Evolutionary conservation across 2,329 filamentous ascomycete genomes (phyloP), one percentile per base, ranked within the genome.

Genomic region (Colletotrichum agaves): DNA sequence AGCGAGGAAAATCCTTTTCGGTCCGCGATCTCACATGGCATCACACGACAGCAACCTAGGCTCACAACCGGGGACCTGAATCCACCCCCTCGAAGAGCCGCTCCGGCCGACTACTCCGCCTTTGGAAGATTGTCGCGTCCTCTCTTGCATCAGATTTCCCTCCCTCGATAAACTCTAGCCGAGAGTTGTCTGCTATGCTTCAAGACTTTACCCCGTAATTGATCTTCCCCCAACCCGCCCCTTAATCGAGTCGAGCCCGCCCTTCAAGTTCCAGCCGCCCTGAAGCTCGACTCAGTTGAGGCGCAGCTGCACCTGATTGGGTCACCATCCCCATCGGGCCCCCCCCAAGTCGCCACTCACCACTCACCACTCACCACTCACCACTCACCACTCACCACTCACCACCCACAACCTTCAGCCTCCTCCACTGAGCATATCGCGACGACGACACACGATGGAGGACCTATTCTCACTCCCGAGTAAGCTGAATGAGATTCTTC

Each of bases 391-490:
- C 33, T 53, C 61, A 50, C 53, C 50, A 61, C 35, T 12, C 19
- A 43, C n/a, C n/a, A n/a, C n/a, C n/a, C 4, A 5, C 21, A 59
- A 35, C 15, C 19, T 47, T 68, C 53, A 60, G 50, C 50, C 55
- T 67, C 41, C 46, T 15, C 13, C 46, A 19, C 33, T 21, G 33
- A 50, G n/a, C 56, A 57, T 35, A 41, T 41, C n/a, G 27, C 21
- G 23, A 27, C 21, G 23, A 23, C 46, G 19, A 39, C 49, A 37
- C 23, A 57, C 46, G 19, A 71, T 71, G 69, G 69, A 64, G 50
- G 69, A 69, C 63, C 63, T 69, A 4, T 71, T 71, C 37, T 71
- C 69, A 27, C 69, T 71, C 1, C 69, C 69, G 17, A 69, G 69
- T 71, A 63, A 12, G 67, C 17, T 13, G 8, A 2, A 21, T 12